Conservation (phyloP, 164 flowering plant species). For the Chloranthus sessilifolius region DNA sequence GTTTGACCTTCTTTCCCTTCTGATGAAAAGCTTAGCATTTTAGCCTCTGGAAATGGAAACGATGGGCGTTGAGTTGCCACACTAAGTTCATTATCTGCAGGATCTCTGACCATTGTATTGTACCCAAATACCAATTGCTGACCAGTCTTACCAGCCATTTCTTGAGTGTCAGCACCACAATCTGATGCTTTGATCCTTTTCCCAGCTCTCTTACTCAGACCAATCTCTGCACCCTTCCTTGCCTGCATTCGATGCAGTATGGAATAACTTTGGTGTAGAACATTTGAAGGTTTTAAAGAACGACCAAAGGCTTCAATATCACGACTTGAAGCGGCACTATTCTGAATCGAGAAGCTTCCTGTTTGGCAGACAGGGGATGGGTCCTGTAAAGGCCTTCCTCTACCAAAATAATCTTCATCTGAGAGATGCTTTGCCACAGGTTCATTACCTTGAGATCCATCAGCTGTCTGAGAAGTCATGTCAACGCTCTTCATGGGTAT, state of each 20-base stretch:
- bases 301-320: conserved; percentile 63
- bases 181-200: conserved; percentile 55
- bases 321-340: conserved; percentile 12
- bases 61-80: conserved; percentile 2
- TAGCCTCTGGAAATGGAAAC: conserved; percentile 29
- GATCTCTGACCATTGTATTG: conserved; percentile 26
- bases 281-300: conserved; percentile 37
- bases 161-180: conserved; percentile 29
- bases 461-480: too few species aligned
- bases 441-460: conserved; percentile 19
- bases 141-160: conserved; percentile 19
- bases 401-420: conserved; percentile 18
- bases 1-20: conserved; percentile 26
- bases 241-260: conserved; percentile 59
- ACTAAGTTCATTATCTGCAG: conserved; percentile 16
- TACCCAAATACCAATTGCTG: conserved; percentile 29
- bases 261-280: conserved; percentile 38
- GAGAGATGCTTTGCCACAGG: conserved; percentile 10
- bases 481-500: too few species aligned
- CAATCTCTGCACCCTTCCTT: conserved; percentile 42
- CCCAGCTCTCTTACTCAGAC: conserved; percentile 37
- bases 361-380: conserved; percentile 11
- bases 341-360: conserved; percentile 6
- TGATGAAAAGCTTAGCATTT: conserved; percentile 35
- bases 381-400: conserved; percentile 17